Base-by-base conservation (phyloP, 2,329 filamentous ascomycete species). In the Leptographium galeiforme region DNA sequence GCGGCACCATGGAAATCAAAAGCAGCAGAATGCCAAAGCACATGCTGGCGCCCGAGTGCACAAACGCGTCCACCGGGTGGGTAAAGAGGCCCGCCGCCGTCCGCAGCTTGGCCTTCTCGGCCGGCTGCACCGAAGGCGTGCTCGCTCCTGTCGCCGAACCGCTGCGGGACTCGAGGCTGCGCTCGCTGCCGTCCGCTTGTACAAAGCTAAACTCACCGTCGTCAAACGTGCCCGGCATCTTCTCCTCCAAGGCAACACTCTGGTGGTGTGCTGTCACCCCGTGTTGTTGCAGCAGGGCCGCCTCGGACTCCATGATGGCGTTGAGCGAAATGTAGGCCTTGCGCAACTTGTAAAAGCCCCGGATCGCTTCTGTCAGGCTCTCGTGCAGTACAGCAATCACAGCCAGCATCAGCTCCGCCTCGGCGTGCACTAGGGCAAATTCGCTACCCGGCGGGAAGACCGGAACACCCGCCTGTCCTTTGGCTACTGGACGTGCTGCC, bases 321-420 rank as follows among this genome's bases (percentile, higher is more conserved):
- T 95, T 86, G 4, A 98, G 73, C 0, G 89, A 85, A 41, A 89
- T 72, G 62, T 87, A 97, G 0, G 91, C 91, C 65, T 94, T 95
- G 57, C 91, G 78, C 60, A 97, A 69, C 68, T 93, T 95, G 64
- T 95, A 94, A 63, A 97, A 97, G 7, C 89, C 89, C 68, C 85
- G 89, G 66, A 97, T 79, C 16, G 83, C 89, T 66, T 97, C 93
- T 0, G 90, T 91, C 61, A 97, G 70, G 64, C 87, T 95, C 71
- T 97, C 93, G 59, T 94, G 94, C 61, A 97, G 71, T 16, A 97
- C 87, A 0, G 82, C 88, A 0, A 96, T 82, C 1, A 98, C 84
- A 0, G 90, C 90, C 54, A 81, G 79, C 85, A 96, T 95, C 57
- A 96, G 75, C 67, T 95, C 88, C 2, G 88, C 80, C 70, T 96